Percentiles rank a stretch among this genome's conserved stretches.
phyloP scores from a whole-genome alignment of 2,329 filamentous ascomycete genomes.

The Pseudogymnoascus sp. region DNA sequence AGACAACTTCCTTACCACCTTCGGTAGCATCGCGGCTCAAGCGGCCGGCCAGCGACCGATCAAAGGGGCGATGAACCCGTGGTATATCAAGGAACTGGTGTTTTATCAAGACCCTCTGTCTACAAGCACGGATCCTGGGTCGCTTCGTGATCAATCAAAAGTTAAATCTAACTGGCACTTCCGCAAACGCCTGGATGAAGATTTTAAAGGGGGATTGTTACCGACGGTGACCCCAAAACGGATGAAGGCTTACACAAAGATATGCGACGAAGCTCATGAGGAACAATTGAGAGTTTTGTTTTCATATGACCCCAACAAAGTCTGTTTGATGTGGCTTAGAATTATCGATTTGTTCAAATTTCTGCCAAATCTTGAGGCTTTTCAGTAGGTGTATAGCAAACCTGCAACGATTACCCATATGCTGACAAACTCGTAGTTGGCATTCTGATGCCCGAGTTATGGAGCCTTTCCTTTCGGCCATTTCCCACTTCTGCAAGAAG shows the following conservation, averaged over 20 bases:
- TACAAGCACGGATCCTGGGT: background rate
- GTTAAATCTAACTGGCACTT: background rate
- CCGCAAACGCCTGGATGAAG: background rate
- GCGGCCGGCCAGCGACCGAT: background rate
- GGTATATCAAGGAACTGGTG: background rate
- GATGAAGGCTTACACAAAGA: background rate
- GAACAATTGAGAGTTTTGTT: background rate
- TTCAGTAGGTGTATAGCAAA: background rate
- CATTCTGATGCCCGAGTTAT: background rate
- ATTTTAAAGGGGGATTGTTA: background rate
- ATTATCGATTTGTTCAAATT: background rate
- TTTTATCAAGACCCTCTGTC: background rate
- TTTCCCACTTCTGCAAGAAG: background rate
- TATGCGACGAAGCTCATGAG: background rate
- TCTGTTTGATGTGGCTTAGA: constrained; percentile 1
- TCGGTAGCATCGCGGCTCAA: background rate
- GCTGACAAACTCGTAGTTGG: background rate
- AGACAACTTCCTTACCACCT: background rate
- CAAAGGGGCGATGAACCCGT: background rate
- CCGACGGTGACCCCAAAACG: background rate
- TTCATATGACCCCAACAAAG: background rate
- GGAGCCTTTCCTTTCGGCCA: background rate
- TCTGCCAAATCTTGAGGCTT: background rate
- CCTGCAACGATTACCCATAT: background rate
- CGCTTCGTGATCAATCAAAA: background rate